Conservation (phyloP, 345 rosid species). For the Laguncularia racemosa region DNA sequence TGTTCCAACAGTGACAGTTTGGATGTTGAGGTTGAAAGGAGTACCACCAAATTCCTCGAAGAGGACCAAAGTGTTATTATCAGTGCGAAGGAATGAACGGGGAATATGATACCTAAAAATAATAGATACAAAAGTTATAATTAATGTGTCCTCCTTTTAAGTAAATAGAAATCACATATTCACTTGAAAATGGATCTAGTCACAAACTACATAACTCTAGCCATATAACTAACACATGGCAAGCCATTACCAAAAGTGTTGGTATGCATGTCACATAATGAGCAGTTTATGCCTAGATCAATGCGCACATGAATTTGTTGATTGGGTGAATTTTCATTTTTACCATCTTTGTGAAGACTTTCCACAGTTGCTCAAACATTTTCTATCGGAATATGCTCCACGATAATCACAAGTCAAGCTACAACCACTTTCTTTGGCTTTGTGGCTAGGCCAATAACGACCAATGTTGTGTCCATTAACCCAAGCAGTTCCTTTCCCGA, state of each 20-base stretch:
- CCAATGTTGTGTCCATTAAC: constrained; percentile 64
- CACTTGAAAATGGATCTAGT: too few species aligned
- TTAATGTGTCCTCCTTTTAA: too few species aligned
- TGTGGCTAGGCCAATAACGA: constrained; percentile 54
- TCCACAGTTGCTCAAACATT: constrained; percentile 46
- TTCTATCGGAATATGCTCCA: constrained; percentile 18
- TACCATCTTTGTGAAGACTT: constrained; percentile 54
- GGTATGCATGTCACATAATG: too few species aligned
- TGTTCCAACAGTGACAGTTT: constrained; percentile 35
- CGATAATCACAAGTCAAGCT: constrained; percentile 39
- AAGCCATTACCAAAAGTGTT: background rate
- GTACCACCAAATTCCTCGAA: constrained; percentile 60
- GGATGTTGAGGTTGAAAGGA: constrained; percentile 24
- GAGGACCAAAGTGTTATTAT: constrained; percentile 27
- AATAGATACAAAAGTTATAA: background rate
- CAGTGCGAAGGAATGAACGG: constrained; percentile 23
- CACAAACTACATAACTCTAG: background rate
- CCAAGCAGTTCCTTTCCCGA: constrained; percentile 76
- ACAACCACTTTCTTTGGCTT: constrained; percentile 33
- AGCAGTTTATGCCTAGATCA: too few species aligned
- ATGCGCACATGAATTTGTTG: too few species aligned
- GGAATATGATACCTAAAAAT: constrained; percentile 49
- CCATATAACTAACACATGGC: background rate
- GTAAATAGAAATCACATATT: too few species aligned
- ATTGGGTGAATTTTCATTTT: background rate